Percentiles rank a stretch among this genome's conserved stretches.
Conservation (phyloP, 345 rosid genomes). For the Nephelium lappaceum region DNA sequence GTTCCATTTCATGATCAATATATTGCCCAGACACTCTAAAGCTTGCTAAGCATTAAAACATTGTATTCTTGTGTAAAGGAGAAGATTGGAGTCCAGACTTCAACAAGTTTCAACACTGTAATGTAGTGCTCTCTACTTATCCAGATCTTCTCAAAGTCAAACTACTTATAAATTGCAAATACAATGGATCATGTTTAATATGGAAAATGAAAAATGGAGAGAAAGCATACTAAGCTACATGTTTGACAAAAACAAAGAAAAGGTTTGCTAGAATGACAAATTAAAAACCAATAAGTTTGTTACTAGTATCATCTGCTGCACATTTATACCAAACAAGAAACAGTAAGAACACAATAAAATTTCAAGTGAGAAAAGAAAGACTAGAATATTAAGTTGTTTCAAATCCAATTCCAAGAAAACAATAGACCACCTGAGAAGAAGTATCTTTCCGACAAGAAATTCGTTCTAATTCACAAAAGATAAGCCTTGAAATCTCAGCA, state of each 20-base stretch:
- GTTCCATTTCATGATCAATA: neutral
- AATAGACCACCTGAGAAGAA: constrained; percentile 66
- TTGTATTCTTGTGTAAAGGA: neutral
- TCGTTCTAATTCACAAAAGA: constrained; percentile 82
- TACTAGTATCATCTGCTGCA: neutral
- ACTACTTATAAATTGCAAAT: neutral
- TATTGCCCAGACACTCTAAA: neutral
- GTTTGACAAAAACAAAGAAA: neutral
- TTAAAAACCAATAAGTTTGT: neutral
- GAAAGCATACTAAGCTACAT: neutral
- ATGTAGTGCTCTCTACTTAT: neutral
- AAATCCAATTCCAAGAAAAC: constrained; percentile 11
- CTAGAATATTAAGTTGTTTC: neutral
- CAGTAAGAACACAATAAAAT: neutral
- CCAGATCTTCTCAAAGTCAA: neutral
- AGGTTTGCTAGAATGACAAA: neutral
- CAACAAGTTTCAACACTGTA: neutral
- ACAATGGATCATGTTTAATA: neutral
- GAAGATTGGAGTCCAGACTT: neutral
- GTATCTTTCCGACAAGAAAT: constrained; percentile 65
- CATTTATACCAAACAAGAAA: neutral
- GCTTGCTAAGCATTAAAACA: neutral
- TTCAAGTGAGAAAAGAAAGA: neutral
- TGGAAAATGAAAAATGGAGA: neutral
- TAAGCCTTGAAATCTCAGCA: constrained; percentile 96